Evolutionary conservation across 31 red algal species (phyloP).

Genomic region (Odonthalia washingtoniensis): DNA sequence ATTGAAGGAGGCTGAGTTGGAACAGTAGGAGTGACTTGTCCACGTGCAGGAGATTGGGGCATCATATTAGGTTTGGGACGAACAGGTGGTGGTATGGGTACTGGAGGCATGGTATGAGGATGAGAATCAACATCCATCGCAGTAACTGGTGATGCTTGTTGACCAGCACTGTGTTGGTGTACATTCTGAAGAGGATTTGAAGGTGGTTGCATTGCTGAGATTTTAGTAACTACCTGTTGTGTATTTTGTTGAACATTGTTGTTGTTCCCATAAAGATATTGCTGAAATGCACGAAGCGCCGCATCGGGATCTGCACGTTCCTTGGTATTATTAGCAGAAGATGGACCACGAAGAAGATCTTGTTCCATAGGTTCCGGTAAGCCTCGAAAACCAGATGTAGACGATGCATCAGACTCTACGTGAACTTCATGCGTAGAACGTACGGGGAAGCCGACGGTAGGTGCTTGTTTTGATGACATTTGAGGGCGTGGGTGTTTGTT

Average conservation of each 20-base stretch:
- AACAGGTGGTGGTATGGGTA: neutral
- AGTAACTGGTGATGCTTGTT: no score
- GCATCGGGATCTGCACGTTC: conserved; percentile 57
- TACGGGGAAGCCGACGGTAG: conserved; percentile 67
- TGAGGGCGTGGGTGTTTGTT: conserved; percentile 3
- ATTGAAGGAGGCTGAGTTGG: neutral
- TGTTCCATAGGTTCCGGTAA: conserved; percentile 53
- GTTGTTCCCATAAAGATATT: conserved; percentile 66
- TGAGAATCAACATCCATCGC: no score
- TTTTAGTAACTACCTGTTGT: no score
- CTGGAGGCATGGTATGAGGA: no score
- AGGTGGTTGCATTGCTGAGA: no score
- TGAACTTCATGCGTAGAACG: conserved; percentile 54
- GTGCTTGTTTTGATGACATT: neutral
- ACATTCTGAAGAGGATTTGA: no score
- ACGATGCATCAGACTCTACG: conserved; percentile 53
- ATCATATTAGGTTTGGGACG: neutral
- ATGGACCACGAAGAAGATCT: conserved; percentile 31
- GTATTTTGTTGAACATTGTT: no score
- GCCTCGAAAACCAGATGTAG: conserved; percentile 58
- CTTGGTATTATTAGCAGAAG: conserved; percentile 18
- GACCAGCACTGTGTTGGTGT: no score
- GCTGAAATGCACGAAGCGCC: conserved; percentile 61
- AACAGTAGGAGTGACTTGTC: neutral
- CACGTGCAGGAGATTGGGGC: neutral